Base-by-base conservation (phyloP, 2,329 filamentous ascomycete species). In the Penicillium italicum region DNA sequence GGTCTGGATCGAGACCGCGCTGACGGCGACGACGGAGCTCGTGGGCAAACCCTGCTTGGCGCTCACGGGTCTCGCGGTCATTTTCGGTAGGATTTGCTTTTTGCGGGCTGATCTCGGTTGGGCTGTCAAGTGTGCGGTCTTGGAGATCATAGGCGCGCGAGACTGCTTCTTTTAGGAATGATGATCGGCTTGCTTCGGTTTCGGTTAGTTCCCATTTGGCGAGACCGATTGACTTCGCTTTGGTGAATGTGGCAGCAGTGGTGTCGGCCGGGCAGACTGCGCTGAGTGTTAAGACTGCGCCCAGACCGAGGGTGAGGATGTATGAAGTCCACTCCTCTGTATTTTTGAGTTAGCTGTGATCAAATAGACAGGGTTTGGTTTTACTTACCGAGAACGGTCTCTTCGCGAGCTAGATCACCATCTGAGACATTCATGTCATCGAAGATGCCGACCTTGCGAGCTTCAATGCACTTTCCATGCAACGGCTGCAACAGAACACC, bases 291-390 rank as follows among this genome's bases (percentile, higher is more conserved):
- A 86, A 72, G 11, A 86, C 75, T 1, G 80, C 78, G 8, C 78
- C 77, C 10, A 82, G 82, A 6, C 84, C 85, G 16, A 85, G 76
- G 0, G 82, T 85, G 33, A 85, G 72, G 28, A 87, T 71, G 63
- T 85, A 82, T 50, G 78, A 77, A 18, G 80, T 82, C 84, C 84
- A 87, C 67, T 85, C 82, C 64, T 85, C 82, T 81, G 55, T 53
- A 4, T 50, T 2, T 18, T 6, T 67, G 57, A 68, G 65, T 59
- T 53, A 52, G 53, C 20, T 8, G 3, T 26, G 53, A 38, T 24
- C 11, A 14, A 34, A 45, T 24, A 24, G 14, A 33, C 24, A 16
- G 4, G 6, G 26, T 20, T 14, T 36, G 2, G 22, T 16, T 24
- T 18, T 58, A 69, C 72, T 68, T 69, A 82, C 79, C 79, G 22